phyloP scores from a whole-genome alignment of 768 basidiomycete genomes.

The Termitomyces sp. region DNA sequence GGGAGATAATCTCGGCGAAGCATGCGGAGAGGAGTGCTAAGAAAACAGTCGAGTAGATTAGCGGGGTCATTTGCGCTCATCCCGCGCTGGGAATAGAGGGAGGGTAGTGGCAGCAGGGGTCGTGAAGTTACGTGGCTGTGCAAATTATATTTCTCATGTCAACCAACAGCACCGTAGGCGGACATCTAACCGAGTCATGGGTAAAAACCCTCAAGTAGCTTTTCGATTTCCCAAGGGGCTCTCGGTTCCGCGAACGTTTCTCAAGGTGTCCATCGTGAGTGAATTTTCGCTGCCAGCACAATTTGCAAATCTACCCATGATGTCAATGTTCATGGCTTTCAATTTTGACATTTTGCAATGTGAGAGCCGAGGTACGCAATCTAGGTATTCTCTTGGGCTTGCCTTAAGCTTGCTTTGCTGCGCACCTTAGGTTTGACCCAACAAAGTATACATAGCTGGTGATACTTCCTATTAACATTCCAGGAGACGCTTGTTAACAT shows the following conservation, averaged over 20 bases:
- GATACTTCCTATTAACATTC: no score
- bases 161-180: neutral
- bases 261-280: no score
- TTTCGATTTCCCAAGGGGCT: no score
- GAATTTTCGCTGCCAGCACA: no score
- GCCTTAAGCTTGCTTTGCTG: no score
- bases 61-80: constrained; percentile 33
- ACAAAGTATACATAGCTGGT: no score
- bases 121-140: constrained; percentile 1
- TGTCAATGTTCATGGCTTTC: neutral
- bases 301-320: no score
- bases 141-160: neutral
- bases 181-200: neutral
- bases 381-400: no score
- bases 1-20: constrained; percentile 28
- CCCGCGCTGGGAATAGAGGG: constrained; percentile 13
- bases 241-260: no score
- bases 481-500: neutral
- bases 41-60: constrained; percentile 21
- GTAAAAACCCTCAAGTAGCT: no score
- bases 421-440: no score
- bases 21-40: constrained; percentile 25
- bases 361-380: neutral
- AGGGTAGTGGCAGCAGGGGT: constrained; percentile 4
- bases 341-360: neutral